Evolutionary conservation across 805 yeast genomes (phyloP).

Genomic region (Vanderwaltozyma yarrowii): DNA sequence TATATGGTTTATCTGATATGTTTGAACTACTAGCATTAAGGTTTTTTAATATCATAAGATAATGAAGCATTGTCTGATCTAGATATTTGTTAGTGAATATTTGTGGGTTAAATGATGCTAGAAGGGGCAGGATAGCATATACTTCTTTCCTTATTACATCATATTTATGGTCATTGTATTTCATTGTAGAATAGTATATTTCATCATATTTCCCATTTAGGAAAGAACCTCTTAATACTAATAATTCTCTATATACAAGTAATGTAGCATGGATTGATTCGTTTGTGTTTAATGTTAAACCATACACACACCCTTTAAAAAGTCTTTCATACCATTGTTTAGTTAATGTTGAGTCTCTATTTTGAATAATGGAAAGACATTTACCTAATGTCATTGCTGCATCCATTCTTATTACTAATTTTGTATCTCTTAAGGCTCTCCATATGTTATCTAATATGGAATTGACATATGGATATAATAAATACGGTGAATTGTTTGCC

Average conservation of each 20-base stretch:
- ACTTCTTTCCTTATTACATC: constrained; percentile 72
- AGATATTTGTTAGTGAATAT: constrained; percentile 71
- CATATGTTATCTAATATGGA: constrained; percentile 76
- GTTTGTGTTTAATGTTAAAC: constrained; percentile 40
- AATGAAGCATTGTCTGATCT: constrained; percentile 68
- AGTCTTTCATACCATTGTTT: constrained; percentile 67
- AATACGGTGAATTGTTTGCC: constrained; percentile 79
- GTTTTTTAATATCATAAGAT: constrained; percentile 66
- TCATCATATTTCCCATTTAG: constrained; percentile 63
- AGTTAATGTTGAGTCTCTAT: constrained; percentile 62
- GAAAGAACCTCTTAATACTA: constrained; percentile 61
- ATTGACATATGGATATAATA: constrained; percentile 66
- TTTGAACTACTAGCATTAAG: constrained; percentile 32
- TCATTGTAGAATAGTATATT: constrained; percentile 63
- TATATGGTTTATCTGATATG: constrained; percentile 54
- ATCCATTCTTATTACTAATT: constrained; percentile 64
- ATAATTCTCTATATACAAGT: constrained; percentile 69
- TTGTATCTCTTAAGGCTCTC: constrained; percentile 77
- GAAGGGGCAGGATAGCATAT: constrained; percentile 69
- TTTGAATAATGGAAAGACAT: constrained; percentile 69
- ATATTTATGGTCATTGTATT: constrained; percentile 69
- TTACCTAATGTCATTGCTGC: constrained; percentile 73
- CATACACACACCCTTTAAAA: constrained; percentile 55
- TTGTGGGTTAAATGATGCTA: constrained; percentile 69
- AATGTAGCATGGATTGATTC: constrained; percentile 85